These are phyloP conservation scores for Rhizomucor miehei DNA, from an alignment of 371 early-diverging fungal species.

Conservation along the genomic window DNA sequence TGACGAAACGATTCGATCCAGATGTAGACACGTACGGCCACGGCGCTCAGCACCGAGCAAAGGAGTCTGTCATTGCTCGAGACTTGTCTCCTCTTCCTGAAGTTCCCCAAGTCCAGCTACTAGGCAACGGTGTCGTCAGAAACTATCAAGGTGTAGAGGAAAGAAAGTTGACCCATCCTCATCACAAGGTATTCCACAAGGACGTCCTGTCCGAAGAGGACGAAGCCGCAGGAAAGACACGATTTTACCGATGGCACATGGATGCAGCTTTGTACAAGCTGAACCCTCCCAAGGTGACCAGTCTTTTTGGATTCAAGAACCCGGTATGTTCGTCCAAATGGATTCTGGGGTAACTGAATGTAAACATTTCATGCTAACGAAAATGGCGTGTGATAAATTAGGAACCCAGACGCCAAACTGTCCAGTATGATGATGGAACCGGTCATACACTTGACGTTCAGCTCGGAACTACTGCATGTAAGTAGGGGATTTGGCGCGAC, in stretches of 20 bases:
- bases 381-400: slow-evolving; percentile 10
- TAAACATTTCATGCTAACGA: neutral
- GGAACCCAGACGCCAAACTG: slow-evolving; percentile 39
- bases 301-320: slow-evolving; percentile 43
- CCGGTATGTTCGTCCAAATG: slow-evolving; percentile 28
- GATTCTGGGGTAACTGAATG: neutral
- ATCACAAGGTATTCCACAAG: slow-evolving; percentile 40
- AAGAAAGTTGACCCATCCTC: slow-evolving; percentile 38
- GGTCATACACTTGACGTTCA: slow-evolving; percentile 42
- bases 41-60: slow-evolving; percentile 36
- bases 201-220: slow-evolving; percentile 33
- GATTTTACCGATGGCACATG: slow-evolving; percentile 55
- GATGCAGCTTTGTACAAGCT: slow-evolving; percentile 48
- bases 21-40: slow-evolving; percentile 48
- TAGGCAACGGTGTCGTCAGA: slow-evolving; percentile 39
- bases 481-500: slow-evolving; percentile 7
- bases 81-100: slow-evolving; percentile 44
- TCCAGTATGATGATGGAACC: slow-evolving; percentile 44
- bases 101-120: slow-evolving; percentile 43
- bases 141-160: slow-evolving; percentile 46
- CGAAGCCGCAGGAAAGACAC: slow-evolving; percentile 38
- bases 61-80: slow-evolving; percentile 40
- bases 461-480: slow-evolving; percentile 52
- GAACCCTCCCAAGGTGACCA: slow-evolving; percentile 47
- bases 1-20: slow-evolving; percentile 47